A percentile compares a stretch with the other conserved stretches of the same genome.
Conservation (phyloP, 345 rosid genomes). For the Litchi chinensis region DNA sequence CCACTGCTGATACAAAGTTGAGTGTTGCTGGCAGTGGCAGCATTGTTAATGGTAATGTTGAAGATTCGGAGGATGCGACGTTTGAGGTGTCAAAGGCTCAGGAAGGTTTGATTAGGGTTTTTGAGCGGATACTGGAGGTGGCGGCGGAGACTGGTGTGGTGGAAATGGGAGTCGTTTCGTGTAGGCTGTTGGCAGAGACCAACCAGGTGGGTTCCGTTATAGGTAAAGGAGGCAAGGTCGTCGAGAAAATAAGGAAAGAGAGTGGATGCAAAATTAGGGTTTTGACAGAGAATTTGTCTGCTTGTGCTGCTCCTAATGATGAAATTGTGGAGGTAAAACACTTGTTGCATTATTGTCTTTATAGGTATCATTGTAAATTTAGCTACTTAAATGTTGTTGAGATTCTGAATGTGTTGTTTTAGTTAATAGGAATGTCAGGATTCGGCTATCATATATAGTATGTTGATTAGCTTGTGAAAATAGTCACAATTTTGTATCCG, state of each 20-base stretch:
- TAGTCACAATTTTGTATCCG: not conserved
- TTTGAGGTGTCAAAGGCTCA: slow-evolving; percentile 73
- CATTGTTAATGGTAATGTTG: slow-evolving; percentile 21
- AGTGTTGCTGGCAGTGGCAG: slow-evolving; percentile 13
- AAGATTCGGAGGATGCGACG: slow-evolving; percentile 29
- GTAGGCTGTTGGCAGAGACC: slow-evolving; percentile 72
- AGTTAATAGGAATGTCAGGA: not conserved
- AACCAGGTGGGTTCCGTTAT: slow-evolving; percentile 76
- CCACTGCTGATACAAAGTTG: slow-evolving; percentile 30
- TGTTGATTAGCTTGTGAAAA: no score
- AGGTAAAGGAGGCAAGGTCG: slow-evolving; percentile 86
- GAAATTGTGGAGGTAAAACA: slow-evolving; percentile 79
- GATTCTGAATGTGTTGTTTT: not conserved
- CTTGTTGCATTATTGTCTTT: not conserved
- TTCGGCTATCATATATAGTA: no score
- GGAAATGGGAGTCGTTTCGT: slow-evolving; percentile 53
- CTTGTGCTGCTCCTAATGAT: slow-evolving; percentile 63
- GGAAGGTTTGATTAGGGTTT: slow-evolving; percentile 76
- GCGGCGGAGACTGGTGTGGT: slow-evolving; percentile 51
- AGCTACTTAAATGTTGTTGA: not conserved
- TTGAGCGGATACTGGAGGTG: slow-evolving; percentile 70
- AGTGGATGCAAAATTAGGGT: slow-evolving; percentile 69
- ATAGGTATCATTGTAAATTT: not conserved
- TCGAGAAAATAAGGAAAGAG: slow-evolving; percentile 77
- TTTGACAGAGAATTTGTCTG: slow-evolving; percentile 66